Conservation (phyloP, 164 flowering plant genomes). For the Nymphaea colorata region DNA sequence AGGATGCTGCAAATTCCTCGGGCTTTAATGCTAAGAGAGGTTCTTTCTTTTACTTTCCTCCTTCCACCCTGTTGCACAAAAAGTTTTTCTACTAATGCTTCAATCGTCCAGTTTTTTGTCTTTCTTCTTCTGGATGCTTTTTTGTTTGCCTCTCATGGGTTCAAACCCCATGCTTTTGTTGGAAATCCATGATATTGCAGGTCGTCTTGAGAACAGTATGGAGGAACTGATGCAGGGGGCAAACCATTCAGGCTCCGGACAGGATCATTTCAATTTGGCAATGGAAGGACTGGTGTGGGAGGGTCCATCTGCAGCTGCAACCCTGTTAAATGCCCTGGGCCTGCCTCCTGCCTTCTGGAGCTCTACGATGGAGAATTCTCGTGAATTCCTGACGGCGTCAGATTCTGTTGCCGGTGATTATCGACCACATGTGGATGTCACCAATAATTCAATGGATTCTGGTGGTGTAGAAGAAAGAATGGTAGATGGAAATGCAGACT, state of each 20-base stretch:
- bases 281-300: conserved; percentile 44
- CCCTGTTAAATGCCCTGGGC: conserved; percentile 1
- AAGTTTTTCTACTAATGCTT: background rate
- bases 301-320: conserved; percentile 8
- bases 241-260: background rate
- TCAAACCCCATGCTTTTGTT: background rate
- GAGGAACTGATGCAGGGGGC: background rate
- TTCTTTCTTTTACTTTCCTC: background rate
- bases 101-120: background rate
- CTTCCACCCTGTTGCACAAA: background rate
- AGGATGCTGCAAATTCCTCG: background rate
- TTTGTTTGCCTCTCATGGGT: background rate
- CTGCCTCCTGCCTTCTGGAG: conserved; percentile 19
- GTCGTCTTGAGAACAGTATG: background rate
- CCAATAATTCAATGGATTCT: conserved; percentile 14
- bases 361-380: background rate
- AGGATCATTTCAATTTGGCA: background rate
- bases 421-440: conserved; percentile 12
- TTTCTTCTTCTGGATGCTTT: background rate
- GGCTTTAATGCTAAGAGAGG: background rate
- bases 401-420: background rate
- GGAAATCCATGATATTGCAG: background rate
- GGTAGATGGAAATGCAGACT: background rate
- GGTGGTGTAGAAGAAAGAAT: conserved; percentile 7
- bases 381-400: conserved; percentile 1